Base-by-base conservation (phyloP, 1,284 basidiomycete genomes). In the Ustilago hordei region DNA sequence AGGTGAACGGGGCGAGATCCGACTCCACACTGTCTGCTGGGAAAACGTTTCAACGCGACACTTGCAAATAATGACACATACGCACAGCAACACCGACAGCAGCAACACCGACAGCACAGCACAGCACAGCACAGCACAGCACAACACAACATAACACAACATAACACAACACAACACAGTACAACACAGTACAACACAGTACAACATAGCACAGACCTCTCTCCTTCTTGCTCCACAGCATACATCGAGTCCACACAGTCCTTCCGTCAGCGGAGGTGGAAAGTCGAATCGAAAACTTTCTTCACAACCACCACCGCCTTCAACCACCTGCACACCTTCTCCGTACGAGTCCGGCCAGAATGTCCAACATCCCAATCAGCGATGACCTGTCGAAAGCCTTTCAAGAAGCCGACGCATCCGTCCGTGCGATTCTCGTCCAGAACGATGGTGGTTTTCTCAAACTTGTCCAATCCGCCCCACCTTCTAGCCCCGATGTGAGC, bases 401-500 rank as follows among this genome's bases (percentile, higher is more conserved):
- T 54, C 43, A 58, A 43, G 56, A 72, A 39, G 71, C 70, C 8
- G 71, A 71, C 47, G 15, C 57, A 41, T 66, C 72, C 13, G 45
- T 69, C n/a, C 70, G 78, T 43, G 78, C 76, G 48, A 80, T 80
- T 52, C 75, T 80, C 60, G 78, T 78, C 23, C 78, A 80, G 56
- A 78, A 78, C 58, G 75, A 80, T 36, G 76, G 69, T 31, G 78
- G 78, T 17, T 74, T 53, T 17, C 72, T 80, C 53, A 71, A 70
- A 13, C 68, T 80, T 34, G 69, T 80, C 52, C 53, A 67, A 9
- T 48, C 65, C 0, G 56, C 67, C 12, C 66, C 72, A 2, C 66
- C 78, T 7, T 71, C 72, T 2, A n/a, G 36, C 52, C 8, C 47
- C 2, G 65, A 69, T 9, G 56, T 64, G 39, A 73, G 68, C 55